Base-by-base conservation (phyloP, 2,329 filamentous ascomycete species). In the Periglandula ipomoeae region DNA sequence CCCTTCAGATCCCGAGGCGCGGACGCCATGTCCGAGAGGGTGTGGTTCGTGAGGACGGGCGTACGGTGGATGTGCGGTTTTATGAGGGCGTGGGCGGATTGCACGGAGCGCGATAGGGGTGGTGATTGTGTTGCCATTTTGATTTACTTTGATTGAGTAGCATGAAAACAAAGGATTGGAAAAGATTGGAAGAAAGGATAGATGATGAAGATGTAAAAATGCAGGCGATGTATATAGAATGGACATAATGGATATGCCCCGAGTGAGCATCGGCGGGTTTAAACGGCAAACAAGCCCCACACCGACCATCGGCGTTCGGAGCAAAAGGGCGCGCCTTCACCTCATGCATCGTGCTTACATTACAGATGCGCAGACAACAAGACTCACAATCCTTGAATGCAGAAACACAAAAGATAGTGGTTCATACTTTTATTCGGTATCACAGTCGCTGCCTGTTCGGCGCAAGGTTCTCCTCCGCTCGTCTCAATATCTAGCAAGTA, bases 61-160 rank as follows among this genome's bases (percentile, higher is more conserved):
- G 91, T 97, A 58, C 72, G 75, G 72, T 96, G 88, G 63, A 97
- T 79, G 69, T 87, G 79, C 1, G 78, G 74, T 59, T 79, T 74
- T 64, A 97, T 89, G 45, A 88, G 75, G 42, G 73, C 66, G 70
- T 89, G 84, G 4, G 91, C 91, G 22, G 73, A 73, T 46, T 80
- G 60, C 34, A 97, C 82, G 13, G 87, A 89, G 46, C 87, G 82
- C 17, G 81, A 88, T 20, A 96, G 76, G 3, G 85, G 84, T 5
- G 73, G 79, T 45, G 27, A 30, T 13, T 30, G 9, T 8, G 27
- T 30, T 8, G 27, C 27, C 27, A 30, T 30, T 30, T 30, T 30
- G 9, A 13, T 10, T 30, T 8, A 30, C 9, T 30, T 30, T 30
- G 5, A 30, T 3, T 30, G 27, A 30, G 27, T 30, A 30, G n/a